phyloP scores from a whole-genome alignment of 2,329 filamentous ascomycete genomes.

The Cadophora luteo-olivacea region DNA sequence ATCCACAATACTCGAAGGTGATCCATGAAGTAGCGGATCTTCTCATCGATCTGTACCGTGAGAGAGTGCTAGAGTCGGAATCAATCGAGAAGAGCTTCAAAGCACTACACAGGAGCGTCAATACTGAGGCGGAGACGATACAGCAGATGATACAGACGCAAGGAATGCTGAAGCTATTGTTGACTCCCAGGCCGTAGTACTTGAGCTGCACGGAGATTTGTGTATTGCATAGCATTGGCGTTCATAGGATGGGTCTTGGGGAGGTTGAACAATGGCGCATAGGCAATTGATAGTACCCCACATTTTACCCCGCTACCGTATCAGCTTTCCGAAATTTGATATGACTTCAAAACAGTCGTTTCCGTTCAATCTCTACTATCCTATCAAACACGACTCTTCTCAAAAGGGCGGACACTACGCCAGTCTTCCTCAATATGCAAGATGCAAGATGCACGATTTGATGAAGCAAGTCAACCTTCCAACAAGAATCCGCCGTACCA shows the following conservation, averaged over 20 bases:
- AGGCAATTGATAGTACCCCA: slow-evolving; percentile 8
- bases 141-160: slow-evolving; percentile 81
- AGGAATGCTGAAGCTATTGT: slow-evolving; percentile 86
- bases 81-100: slow-evolving; percentile 76
- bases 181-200: slow-evolving; percentile 53
- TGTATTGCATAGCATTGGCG: slow-evolving; percentile 51
- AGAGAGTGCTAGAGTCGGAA: slow-evolving; percentile 75
- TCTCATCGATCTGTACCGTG: slow-evolving; percentile 85
- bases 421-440: slow-evolving; percentile 42
- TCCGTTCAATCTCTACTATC: background rate
- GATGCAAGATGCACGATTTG: slow-evolving; percentile 49
- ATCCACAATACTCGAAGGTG: slow-evolving; percentile 80
- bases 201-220: background rate
- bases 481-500: background rate
- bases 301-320: slow-evolving; percentile 17
- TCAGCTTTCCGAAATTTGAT: slow-evolving; percentile 1
- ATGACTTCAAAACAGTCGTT: background rate
- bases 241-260: slow-evolving; percentile 35
- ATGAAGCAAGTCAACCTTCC: slow-evolving; percentile 45
- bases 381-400: background rate
- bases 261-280: background rate
- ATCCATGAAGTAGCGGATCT: slow-evolving; percentile 85
- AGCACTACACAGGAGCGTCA: slow-evolving; percentile 72
- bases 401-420: slow-evolving; percentile 34
- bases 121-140: slow-evolving; percentile 79